Conservation (phyloP, 495 filamentous ascomycete genomes). For the Hypoxylon lienhwacheense region DNA sequence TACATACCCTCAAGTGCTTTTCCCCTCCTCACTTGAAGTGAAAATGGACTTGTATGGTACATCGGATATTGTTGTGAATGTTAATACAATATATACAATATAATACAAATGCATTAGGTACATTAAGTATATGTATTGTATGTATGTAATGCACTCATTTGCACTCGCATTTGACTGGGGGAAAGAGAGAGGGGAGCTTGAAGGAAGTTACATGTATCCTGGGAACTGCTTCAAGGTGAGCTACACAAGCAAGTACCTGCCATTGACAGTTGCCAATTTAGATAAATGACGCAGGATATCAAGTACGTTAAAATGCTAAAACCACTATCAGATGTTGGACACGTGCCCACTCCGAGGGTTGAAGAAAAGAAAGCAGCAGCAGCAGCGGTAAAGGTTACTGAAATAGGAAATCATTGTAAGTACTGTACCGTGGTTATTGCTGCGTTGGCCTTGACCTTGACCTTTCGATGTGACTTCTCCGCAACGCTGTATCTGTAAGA, state of each 20-base stretch:
- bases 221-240: no score
- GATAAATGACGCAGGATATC: conserved; percentile 3
- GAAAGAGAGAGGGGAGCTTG: background rate
- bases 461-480: conserved; percentile 21
- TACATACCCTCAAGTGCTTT: background rate
- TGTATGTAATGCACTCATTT: conserved; percentile 1
- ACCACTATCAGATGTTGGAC: conserved; percentile 8
- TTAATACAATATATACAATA: no score
- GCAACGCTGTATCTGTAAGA: background rate
- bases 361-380: background rate
- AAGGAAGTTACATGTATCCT: conserved; percentile 6
- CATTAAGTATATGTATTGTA: background rate
- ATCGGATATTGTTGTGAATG: background rate
- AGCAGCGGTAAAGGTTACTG: conserved; percentile 28
- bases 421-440: conserved; percentile 27
- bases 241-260: no score
- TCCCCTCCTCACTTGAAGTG: conserved; percentile 11
- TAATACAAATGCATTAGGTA: no score
- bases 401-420: conserved; percentile 27
- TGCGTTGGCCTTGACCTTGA: conserved; percentile 4
- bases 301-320: background rate
- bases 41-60: conserved; percentile 6
- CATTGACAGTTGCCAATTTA: conserved; percentile 15
- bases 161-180: no score
- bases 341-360: conserved; percentile 12